A percentile compares a stretch with the other conserved stretches of the same genome.
Conservation (phyloP, 768 basidiomycete species). For the Trametes punicea region DNA sequence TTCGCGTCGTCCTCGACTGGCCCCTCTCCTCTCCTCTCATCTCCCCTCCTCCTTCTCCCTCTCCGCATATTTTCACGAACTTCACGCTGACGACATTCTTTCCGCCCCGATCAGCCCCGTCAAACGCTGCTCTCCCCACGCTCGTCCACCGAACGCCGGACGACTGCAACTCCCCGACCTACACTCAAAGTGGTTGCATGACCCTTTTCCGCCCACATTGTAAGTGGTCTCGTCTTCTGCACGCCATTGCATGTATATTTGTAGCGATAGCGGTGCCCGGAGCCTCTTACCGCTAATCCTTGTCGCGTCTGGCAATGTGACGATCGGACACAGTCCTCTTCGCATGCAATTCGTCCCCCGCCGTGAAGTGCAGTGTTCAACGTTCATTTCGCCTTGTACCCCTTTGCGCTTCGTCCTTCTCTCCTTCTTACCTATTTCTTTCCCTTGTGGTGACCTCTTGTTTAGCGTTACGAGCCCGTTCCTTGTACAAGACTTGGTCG, state of each 20-base stretch:
- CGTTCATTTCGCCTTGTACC: conserved; percentile 5
- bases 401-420: neutral
- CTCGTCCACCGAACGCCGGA: conserved; percentile 8
- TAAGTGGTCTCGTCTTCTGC: conserved; percentile 11
- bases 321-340: conserved; percentile 18
- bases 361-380: conserved; percentile 17
- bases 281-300: neutral
- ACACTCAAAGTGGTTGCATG: conserved; percentile 17
- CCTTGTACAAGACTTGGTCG: neutral
- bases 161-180: conserved; percentile 4
- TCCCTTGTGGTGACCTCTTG: conserved; percentile 5
- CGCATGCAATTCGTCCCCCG: conserved; percentile 13
- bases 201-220: conserved; percentile 7
- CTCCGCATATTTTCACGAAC: conserved; percentile 20
- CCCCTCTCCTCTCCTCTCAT: conserved; percentile 5
- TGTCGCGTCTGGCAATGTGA: conserved; percentile 11
- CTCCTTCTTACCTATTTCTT: neutral
- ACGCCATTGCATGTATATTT: neutral
- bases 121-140: neutral
- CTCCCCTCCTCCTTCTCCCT: conserved; percentile 8
- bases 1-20: conserved; percentile 24
- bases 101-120: conserved; percentile 6
- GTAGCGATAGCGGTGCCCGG: neutral
- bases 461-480: neutral
- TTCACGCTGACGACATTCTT: conserved; percentile 27